Evolutionary conservation across 2,329 filamentous ascomycete species (phyloP).

Genomic region (Penicillium sp.): DNA sequence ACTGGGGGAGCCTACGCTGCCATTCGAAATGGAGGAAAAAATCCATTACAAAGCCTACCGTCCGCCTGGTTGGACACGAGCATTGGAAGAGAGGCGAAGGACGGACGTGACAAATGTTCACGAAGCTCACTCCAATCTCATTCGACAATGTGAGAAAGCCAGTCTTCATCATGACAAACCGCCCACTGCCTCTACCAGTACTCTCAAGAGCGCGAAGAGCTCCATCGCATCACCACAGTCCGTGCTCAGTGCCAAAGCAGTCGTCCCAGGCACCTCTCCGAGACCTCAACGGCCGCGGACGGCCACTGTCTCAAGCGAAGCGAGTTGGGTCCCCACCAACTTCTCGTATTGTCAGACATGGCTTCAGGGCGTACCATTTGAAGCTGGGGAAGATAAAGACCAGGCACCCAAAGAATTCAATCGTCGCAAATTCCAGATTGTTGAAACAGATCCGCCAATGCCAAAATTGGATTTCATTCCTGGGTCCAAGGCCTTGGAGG

Average conservation of each 20-base stretch:
- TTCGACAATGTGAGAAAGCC: constrained; percentile 26
- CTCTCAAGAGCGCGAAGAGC: constrained; percentile 10
- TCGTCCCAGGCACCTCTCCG: constrained; percentile 17
- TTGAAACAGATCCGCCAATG: constrained; percentile 34
- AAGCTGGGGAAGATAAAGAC: constrained; percentile 25
- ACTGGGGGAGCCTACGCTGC: background rate
- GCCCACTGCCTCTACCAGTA: constrained; percentile 5
- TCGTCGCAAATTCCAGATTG: constrained; percentile 38
- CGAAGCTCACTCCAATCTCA: constrained; percentile 33
- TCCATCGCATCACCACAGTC: constrained; percentile 6
- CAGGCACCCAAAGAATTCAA: constrained; percentile 29
- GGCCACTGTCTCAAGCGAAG: constrained; percentile 36
- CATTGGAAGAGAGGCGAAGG: constrained; percentile 3
- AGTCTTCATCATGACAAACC: constrained; percentile 17
- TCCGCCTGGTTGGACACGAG: constrained; percentile 12
- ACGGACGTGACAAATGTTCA: constrained; percentile 30
- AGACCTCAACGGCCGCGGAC: constrained; percentile 31
- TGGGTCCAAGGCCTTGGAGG: constrained; percentile 19
- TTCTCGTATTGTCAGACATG: constrained; percentile 39
- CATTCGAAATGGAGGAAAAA: constrained; percentile 3
- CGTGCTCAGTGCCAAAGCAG: background rate
- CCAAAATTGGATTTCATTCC: constrained; percentile 21
- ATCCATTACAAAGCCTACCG: constrained; percentile 17
- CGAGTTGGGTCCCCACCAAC: constrained; percentile 38
- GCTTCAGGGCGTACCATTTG: constrained; percentile 38